phyloP scores from a whole-genome alignment of 202 grass and related monocot genomes.

The Miscanthus sacchariflorus region DNA sequence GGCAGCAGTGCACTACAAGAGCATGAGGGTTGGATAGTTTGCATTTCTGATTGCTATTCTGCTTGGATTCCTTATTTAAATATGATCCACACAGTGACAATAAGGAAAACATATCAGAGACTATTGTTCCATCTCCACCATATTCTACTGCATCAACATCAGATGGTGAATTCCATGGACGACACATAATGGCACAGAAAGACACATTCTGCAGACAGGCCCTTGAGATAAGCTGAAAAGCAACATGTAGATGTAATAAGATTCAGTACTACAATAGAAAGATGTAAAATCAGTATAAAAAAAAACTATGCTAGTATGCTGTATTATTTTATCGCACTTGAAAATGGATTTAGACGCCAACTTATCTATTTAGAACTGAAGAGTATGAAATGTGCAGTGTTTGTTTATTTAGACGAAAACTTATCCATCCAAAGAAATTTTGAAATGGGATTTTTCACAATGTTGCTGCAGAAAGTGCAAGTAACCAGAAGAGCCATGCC shows the following conservation, averaged over 20 bases:
- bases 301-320: not conserved
- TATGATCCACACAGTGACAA: conserved; percentile 78
- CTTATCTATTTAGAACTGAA: not conserved
- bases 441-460: not conserved
- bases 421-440: not conserved
- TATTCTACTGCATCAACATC: conserved; percentile 65
- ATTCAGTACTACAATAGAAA: not conserved
- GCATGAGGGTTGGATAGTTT: conserved; percentile 91
- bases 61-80: conserved; percentile 85
- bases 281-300: conserved; percentile 12
- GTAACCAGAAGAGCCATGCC: not conserved
- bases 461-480: conserved; percentile 1
- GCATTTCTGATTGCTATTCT: conserved; percentile 71
- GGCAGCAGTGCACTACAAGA: conserved; percentile 76
- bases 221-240: conserved; percentile 92
- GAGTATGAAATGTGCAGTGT: too few relatives aligned
- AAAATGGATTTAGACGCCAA: not conserved
- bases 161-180: conserved; percentile 57
- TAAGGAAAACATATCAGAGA: conserved; percentile 82
- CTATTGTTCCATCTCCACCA: conserved; percentile 86
- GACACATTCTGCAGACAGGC: conserved; percentile 71
- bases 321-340: not conserved
- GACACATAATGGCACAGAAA: conserved; percentile 67
- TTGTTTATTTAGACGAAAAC: not conserved
- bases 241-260: conserved; percentile 29